Evolutionary conservation across 306 rosid genomes (phyloP).

Genomic region (Hippophae gyantsensis): DNA sequence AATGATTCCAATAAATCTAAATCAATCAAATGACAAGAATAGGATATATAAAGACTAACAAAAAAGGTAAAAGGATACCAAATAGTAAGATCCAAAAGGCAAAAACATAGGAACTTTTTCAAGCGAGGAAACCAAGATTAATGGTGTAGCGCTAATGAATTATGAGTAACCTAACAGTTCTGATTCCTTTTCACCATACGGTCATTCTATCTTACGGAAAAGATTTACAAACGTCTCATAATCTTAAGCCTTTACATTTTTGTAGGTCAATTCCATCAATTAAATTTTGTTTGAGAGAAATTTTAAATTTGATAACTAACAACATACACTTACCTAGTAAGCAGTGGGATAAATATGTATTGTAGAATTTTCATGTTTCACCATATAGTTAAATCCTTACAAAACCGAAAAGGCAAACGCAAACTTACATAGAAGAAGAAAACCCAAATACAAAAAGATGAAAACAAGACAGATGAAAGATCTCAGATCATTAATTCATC

Average conservation of each 20-base stretch:
- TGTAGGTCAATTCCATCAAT: background rate
- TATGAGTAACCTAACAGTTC: background rate
- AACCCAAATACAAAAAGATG: too few relatives aligned
- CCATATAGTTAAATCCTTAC: too few relatives aligned
- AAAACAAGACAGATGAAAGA: too few relatives aligned
- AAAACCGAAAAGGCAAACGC: too few relatives aligned
- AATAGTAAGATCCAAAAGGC: background rate
- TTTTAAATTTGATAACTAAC: background rate
- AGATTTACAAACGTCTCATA: too few relatives aligned
- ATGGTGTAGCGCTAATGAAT: background rate
- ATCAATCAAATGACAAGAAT: background rate
- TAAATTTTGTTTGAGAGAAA: background rate
- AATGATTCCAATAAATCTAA: background rate
- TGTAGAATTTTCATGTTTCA: too few relatives aligned
- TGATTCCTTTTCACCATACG: background rate
- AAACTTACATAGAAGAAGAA: too few relatives aligned
- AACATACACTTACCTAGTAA: background rate
- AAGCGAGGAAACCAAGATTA: background rate
- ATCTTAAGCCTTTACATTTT: too few relatives aligned
- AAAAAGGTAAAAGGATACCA: background rate
- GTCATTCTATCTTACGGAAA: background rate
- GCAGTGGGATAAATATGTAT: too few relatives aligned
- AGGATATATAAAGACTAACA: background rate
- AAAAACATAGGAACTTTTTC: background rate
- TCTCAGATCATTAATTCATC: too few relatives aligned